Evolutionary conservation across 2,329 filamentous ascomycete genomes (phyloP).

Genomic region (Aureobasidium sp.): DNA sequence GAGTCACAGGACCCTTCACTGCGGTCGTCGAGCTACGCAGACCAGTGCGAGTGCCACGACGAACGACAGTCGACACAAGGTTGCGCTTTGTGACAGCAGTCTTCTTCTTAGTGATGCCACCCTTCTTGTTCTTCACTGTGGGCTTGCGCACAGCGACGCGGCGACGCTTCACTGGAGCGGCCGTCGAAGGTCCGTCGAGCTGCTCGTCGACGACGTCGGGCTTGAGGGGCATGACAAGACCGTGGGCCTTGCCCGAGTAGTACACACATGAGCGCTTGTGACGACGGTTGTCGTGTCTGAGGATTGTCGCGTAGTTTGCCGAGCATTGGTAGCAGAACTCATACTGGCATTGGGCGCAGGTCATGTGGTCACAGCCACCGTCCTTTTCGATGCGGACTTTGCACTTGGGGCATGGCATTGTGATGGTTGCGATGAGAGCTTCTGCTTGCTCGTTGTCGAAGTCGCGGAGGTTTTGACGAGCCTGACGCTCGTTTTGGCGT

Average conservation of each 20-base stretch:
- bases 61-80: background rate
- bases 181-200: background rate
- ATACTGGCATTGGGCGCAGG: constrained; percentile 21
- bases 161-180: background rate
- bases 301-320: constrained; percentile 12
- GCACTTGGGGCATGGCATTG: constrained; percentile 28
- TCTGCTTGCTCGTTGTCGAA: constrained; percentile 14
- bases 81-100: background rate
- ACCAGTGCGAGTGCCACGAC: background rate
- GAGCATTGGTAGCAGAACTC: constrained; percentile 29
- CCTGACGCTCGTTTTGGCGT: background rate
- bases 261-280: background rate
- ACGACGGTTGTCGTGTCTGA: background rate
- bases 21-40: background rate
- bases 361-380: constrained; percentile 28
- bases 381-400: constrained; percentile 26
- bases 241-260: background rate
- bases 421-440: constrained; percentile 19
- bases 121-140: background rate
- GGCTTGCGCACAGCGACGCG: background rate
- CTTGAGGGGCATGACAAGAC: background rate
- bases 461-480: constrained; percentile 11
- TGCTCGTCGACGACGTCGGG: background rate
- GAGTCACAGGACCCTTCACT: background rate
- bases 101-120: background rate